Conservation (phyloP, 257 asterid genomes). For the Dorcoceras hygrometricum region DNA sequence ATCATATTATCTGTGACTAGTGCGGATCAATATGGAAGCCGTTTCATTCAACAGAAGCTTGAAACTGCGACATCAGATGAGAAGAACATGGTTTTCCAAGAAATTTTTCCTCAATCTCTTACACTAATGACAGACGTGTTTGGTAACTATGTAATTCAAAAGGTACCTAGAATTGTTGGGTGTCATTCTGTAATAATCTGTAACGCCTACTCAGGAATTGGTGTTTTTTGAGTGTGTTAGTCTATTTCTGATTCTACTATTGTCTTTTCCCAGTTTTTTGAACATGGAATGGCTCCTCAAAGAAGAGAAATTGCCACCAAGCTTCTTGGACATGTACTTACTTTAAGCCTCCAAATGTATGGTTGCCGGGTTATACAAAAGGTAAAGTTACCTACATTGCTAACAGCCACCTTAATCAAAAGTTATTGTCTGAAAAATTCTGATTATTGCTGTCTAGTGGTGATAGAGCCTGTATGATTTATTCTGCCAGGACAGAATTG, state of each 20-base stretch:
- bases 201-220: slow-evolving; percentile 5
- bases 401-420: background rate
- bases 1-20: slow-evolving; percentile 33
- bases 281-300: slow-evolving; percentile 85
- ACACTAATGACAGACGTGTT: slow-evolving; percentile 90
- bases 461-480: background rate
- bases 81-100: slow-evolving; percentile 88
- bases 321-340: slow-evolving; percentile 85
- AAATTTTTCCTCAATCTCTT: slow-evolving; percentile 85
- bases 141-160: slow-evolving; percentile 92
- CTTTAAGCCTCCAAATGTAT: slow-evolving; percentile 93
- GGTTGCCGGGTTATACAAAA: slow-evolving; percentile 98
- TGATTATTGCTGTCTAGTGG: background rate
- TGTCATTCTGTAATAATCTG: background rate
- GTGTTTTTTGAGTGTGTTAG: slow-evolving; percentile 15
- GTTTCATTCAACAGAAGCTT: slow-evolving; percentile 93
- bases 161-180: slow-evolving; percentile 43
- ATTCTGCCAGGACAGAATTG: background rate
- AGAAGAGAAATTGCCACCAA: slow-evolving; percentile 82
- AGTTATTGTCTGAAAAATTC: background rate
- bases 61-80: slow-evolving; percentile 90
- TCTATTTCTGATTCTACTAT: slow-evolving; percentile 21
- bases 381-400: slow-evolving; percentile 43
- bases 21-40: slow-evolving; percentile 95
- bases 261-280: slow-evolving; percentile 63